Evolutionary conservation across 495 filamentous ascomycete species (phyloP).

Genomic region (Neurospora sp.): DNA sequence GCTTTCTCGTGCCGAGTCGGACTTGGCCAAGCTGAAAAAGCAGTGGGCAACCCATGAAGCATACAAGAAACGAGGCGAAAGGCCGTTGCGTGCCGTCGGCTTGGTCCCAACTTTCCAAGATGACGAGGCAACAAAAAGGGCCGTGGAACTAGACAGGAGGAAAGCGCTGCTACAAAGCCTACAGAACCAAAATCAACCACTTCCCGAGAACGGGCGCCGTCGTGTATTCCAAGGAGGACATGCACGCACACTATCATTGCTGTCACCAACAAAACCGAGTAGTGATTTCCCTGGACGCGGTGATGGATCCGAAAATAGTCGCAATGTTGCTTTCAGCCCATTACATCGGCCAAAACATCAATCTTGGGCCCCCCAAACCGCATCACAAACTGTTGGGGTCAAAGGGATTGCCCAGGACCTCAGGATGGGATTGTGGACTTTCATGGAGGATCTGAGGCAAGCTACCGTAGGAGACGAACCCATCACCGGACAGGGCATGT

Average conservation of each 20-base stretch:
- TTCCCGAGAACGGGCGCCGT: slow-evolving; percentile 29
- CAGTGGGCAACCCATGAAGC: slow-evolving; percentile 73
- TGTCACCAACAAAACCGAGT: slow-evolving; percentile 52
- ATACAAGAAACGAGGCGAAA: slow-evolving; percentile 62
- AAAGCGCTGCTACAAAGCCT: slow-evolving; percentile 45
- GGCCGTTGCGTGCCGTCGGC: slow-evolving; percentile 37
- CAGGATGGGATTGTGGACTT: slow-evolving; percentile 87
- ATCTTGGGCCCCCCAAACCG: slow-evolving; percentile 36
- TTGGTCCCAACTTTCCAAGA: slow-evolving; percentile 21
- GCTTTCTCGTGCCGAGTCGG: slow-evolving; percentile 65
- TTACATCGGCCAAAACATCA: slow-evolving; percentile 31
- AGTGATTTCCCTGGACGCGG: slow-evolving; percentile 8
- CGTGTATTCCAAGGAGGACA: slow-evolving; percentile 49
- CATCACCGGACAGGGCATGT: slow-evolving; percentile 45
- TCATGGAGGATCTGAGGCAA: slow-evolving; percentile 89
- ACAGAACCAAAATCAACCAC: slow-evolving; percentile 44
- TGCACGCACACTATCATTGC: slow-evolving; percentile 68
- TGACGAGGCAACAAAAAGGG: slow-evolving; percentile 27
- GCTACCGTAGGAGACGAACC: slow-evolving; percentile 91
- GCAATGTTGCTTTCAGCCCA: slow-evolving; percentile 11
- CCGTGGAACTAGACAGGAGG: slow-evolving; percentile 48
- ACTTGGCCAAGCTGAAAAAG: slow-evolving; percentile 67
- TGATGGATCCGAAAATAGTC: slow-evolving; percentile 8
- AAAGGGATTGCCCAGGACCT: slow-evolving; percentile 89
- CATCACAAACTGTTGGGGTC: slow-evolving; percentile 27